phyloP scores from a whole-genome alignment of 176 grass and related monocot species.

The Avena sativa region DNA sequence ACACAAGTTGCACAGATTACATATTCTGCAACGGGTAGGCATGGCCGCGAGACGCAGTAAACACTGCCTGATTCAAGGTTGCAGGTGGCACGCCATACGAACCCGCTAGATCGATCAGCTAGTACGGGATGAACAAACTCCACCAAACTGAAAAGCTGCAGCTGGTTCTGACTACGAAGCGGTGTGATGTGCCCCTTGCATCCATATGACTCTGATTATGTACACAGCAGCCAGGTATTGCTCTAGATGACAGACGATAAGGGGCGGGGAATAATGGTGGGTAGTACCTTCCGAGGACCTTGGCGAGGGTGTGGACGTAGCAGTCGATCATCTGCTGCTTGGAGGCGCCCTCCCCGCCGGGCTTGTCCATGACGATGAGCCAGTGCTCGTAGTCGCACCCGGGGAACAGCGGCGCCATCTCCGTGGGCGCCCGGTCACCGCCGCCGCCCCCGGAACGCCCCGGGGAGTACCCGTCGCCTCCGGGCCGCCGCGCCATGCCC shows the following conservation, averaged over 20 bases:
- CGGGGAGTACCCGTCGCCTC: neutral
- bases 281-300: constrained; percentile 38
- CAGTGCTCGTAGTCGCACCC: constrained; percentile 98
- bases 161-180: no score
- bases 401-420: constrained; percentile 88
- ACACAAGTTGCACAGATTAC: no score
- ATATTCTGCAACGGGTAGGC: neutral
- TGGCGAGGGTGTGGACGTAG: constrained; percentile 85
- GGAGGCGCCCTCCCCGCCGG: constrained; percentile 83
- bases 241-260: no score
- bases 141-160: neutral
- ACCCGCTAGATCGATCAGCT: neutral
- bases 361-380: constrained; percentile 98
- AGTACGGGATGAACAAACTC: neutral
- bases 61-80: neutral
- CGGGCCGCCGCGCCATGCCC: neutral
- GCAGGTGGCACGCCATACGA: rapidly evolving
- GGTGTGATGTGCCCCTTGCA: no score
- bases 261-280: no score
- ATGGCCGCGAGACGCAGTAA: neutral
- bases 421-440: constrained; percentile 62
- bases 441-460: neutral
- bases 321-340: constrained; percentile 98
- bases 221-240: no score
- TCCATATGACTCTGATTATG: no score